Evolutionary conservation across 2,329 filamentous ascomycete genomes (phyloP).

Genomic region (Hypoxylon sp.): DNA sequence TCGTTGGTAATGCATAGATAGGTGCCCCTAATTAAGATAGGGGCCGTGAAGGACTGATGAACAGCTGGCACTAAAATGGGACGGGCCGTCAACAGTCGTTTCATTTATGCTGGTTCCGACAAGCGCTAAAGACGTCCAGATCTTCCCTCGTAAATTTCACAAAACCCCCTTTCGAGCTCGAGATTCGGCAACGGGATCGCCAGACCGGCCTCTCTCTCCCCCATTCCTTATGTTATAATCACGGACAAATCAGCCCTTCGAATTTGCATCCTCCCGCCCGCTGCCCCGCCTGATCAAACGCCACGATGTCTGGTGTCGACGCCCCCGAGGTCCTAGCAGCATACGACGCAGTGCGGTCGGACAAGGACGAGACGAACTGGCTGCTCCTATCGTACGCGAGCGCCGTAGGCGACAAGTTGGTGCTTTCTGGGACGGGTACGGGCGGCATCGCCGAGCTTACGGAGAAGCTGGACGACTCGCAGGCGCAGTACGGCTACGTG

Average conservation of each 20-base stretch:
- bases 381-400: conserved; percentile 69
- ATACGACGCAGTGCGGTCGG: conserved; percentile 72
- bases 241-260: conserved; percentile 7
- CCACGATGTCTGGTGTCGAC: conserved; percentile 63
- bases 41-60: too few relatives aligned
- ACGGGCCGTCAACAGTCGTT: too few relatives aligned
- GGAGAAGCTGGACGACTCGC: conserved; percentile 62
- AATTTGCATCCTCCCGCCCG: conserved; percentile 1
- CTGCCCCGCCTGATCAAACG: too few relatives aligned
- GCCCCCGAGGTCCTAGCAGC: conserved; percentile 68
- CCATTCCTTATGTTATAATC: conserved; percentile 29
- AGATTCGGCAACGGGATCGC: too few relatives aligned
- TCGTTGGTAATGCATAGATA: too few relatives aligned
- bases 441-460: conserved; percentile 69
- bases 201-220: too few relatives aligned
- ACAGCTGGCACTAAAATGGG: too few relatives aligned
- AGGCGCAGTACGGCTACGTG: conserved; percentile 73
- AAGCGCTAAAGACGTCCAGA: too few relatives aligned
- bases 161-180: too few relatives aligned
- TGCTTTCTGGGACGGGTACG: conserved; percentile 64
- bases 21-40: too few relatives aligned
- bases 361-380: conserved; percentile 73
- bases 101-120: too few relatives aligned
- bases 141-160: too few relatives aligned
- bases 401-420: conserved; percentile 63